phyloP scores from a whole-genome alignment of 2,329 filamentous ascomycete genomes.

The Cytospora piceae region DNA sequence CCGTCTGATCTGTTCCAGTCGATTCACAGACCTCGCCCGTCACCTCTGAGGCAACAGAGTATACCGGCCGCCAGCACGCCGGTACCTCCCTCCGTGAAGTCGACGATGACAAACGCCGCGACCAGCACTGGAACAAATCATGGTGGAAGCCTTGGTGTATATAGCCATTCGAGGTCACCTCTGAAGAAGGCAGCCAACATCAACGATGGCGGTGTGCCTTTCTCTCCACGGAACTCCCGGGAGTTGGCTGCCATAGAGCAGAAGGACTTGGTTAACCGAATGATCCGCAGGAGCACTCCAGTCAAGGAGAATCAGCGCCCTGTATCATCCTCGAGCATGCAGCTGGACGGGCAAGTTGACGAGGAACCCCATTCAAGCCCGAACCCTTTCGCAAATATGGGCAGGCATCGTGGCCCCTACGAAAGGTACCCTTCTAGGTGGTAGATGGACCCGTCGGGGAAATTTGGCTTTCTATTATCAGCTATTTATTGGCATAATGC shows the following conservation, averaged over 20 bases:
- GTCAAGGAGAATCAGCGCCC: constrained; percentile 43
- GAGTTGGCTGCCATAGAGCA: constrained; percentile 66
- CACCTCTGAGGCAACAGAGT: constrained; percentile 18
- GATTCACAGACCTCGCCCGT: constrained; percentile 38
- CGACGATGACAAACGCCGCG: constrained; percentile 19
- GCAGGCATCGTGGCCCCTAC: constrained; percentile 42
- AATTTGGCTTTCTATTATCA: neutral
- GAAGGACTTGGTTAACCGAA: constrained; percentile 40
- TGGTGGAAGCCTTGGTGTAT: constrained; percentile 81
- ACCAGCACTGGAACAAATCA: constrained; percentile 40
- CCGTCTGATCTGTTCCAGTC: constrained; percentile 42
- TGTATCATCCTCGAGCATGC: constrained; percentile 28
- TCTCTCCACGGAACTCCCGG: constrained; percentile 61
- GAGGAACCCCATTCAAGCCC: constrained; percentile 27
- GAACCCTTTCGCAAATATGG: constrained; percentile 44
- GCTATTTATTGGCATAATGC: neutral
- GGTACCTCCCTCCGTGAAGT: constrained; percentile 16
- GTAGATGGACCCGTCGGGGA: constrained; percentile 17
- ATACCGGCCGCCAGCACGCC: constrained; percentile 20
- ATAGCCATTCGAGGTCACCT: constrained; percentile 79
- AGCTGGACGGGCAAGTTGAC: constrained; percentile 16
- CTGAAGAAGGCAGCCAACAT: constrained; percentile 75
- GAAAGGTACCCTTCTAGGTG: constrained; percentile 47
- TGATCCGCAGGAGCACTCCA: constrained; percentile 46
- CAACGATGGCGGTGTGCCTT: constrained; percentile 51